Base-by-base conservation (phyloP, 108 stramenopile species). In the Aureococcus anophagefferens region DNA sequence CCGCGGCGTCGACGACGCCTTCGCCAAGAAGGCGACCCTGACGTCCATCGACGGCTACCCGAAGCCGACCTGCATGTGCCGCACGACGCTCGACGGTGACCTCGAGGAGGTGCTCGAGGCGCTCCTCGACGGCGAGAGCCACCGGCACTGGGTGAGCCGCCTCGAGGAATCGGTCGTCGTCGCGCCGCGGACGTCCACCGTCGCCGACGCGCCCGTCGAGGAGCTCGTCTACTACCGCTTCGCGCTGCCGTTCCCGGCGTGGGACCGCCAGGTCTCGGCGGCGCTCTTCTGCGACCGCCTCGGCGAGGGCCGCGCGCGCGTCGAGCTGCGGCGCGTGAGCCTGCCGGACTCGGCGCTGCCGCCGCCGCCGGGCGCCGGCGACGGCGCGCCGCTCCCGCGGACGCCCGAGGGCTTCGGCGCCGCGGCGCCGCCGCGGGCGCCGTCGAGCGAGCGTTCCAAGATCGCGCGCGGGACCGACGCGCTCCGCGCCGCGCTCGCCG, bases 261-360 rank as follows among this genome's bases (percentile, higher is more conserved):
- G 51, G 51, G 51, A 59, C 51, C 51, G 51, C 51, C 51, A 59
- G 51, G 51, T 59, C 51, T 59, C 51, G 51, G 51, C 51, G 51
- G 25, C 51, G 51, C 21, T 59, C 21, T 59, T 11, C 13, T 44
- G 40, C 13, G 40, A 44, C 13, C 5, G 40, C 9, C 5, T 13
- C 40, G 40, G 13, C 9, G 40, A 13, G 9, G 40, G 40, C 40
- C 9, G 40, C 40, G 40, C 40, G 40, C 40, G 40, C 40, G 40
- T 44, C 40, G 40, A 44, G 40, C 40, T 44, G 40, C 40, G 40
- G 9, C 40, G 40, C 40, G 40, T 44, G 40, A 11, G 9, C 9
- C 40, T 44, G 40, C n/a, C n/a, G n/a, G n/a, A n/a, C n/a, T n/a
- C n/a, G n/a, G n/a, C n/a, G n/a, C n/a, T n/a, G n/a, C 40, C 40